Evolutionary conservation across 257 asterid species (phyloP).

Genomic region (Mitragyna speciosa): DNA sequence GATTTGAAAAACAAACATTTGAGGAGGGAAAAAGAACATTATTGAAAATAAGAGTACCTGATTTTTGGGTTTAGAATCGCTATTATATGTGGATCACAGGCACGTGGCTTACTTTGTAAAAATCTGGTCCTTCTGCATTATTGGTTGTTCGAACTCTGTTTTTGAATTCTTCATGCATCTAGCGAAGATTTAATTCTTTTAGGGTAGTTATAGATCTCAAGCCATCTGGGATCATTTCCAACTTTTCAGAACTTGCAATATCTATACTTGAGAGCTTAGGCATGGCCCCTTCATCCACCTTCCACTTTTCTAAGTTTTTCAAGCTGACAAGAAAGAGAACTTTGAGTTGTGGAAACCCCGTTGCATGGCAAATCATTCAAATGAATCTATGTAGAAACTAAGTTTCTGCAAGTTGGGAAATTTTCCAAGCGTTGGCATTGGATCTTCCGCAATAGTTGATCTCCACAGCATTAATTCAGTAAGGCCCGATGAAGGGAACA

Average conservation of each 20-base stretch:
- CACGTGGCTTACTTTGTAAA: not conserved
- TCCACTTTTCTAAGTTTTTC: not conserved
- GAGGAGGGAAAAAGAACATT: no score
- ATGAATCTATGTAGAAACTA: no score
- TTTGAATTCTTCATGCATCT: not conserved
- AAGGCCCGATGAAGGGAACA: not conserved
- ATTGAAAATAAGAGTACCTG: no score
- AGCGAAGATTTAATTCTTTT: no score
- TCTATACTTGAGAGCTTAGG: not conserved
- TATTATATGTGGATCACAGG: no score
- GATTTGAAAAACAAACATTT: no score
- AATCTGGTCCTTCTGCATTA: not conserved
- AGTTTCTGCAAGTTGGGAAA: not conserved
- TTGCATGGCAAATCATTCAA: not conserved
- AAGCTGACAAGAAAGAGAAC: fast-evolving
- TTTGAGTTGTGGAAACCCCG: slow-evolving; percentile 8
- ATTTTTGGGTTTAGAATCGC: no score
- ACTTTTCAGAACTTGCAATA: no score
- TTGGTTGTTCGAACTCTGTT: not conserved
- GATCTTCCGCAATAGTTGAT: not conserved
- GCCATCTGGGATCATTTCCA: no score
- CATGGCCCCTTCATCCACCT: not conserved
- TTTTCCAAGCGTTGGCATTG: not conserved
- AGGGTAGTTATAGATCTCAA: no score
- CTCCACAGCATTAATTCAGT: not conserved